Evolutionary conservation across 1,284 basidiomycete species (phyloP).

Genomic region (Ceratobasidium sp.): DNA sequence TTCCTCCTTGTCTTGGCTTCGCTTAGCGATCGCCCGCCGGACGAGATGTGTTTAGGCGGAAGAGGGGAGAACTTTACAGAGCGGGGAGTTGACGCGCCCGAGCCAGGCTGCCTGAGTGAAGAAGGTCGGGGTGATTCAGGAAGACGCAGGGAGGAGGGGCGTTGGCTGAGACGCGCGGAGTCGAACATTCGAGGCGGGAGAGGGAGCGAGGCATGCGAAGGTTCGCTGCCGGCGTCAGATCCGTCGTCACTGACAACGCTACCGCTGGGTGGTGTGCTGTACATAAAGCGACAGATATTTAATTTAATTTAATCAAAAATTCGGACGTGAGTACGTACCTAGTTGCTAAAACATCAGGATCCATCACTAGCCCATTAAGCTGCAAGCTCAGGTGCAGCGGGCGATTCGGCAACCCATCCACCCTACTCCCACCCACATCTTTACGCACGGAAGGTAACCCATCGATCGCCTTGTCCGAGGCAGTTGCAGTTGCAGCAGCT

Average conservation of each 20-base stretch:
- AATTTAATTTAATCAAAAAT: too few species aligned
- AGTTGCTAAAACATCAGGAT: slow-evolving; percentile 25
- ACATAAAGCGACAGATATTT: too few species aligned
- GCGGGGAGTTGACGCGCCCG: slow-evolving; percentile 32
- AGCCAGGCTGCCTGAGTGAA: slow-evolving; percentile 30
- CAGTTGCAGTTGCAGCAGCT: too few species aligned
- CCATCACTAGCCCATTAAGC: slow-evolving; percentile 22
- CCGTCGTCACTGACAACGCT: not conserved
- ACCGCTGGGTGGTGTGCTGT: too few species aligned
- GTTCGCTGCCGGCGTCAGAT: slow-evolving; percentile 15
- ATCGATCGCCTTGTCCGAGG: not conserved
- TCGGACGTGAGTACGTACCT: not conserved
- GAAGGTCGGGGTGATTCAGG: slow-evolving; percentile 9
- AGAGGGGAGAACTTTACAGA: slow-evolving; percentile 37
- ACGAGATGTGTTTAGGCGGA: slow-evolving; percentile 39
- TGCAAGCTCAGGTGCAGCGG: slow-evolving; percentile 20
- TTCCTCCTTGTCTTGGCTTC: slow-evolving; percentile 30
- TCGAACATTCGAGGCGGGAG: slow-evolving; percentile 28
- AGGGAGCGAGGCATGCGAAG: slow-evolving; percentile 26
- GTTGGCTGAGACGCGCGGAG: not conserved
- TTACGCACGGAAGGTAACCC: slow-evolving; percentile 1
- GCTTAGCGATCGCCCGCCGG: slow-evolving; percentile 27
- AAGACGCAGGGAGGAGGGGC: slow-evolving; percentile 22
- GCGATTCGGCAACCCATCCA: slow-evolving; percentile 15
- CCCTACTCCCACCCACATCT: not conserved